phyloP scores from a whole-genome alignment of 768 basidiomycete species.

The Pleurotus giganteus region DNA sequence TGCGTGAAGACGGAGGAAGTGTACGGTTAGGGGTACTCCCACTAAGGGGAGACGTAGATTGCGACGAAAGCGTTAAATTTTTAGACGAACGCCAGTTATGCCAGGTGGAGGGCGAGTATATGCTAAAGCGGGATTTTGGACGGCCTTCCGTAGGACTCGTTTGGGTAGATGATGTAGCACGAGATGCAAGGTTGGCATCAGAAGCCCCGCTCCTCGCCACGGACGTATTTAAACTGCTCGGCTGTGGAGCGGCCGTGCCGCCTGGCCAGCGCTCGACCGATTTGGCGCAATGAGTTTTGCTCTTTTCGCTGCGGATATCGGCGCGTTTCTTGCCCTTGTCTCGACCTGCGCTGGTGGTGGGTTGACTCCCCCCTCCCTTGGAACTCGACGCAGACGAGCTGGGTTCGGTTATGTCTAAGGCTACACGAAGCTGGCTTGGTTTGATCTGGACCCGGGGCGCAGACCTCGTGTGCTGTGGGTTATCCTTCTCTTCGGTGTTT shows the following conservation, averaged over 20 bases:
- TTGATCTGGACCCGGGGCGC: neutral
- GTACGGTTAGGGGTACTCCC: neutral
- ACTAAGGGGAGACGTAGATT: neutral
- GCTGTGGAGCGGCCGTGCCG: conserved; percentile 12
- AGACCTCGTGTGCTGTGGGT: conserved; percentile 1
- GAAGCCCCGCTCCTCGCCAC: neutral
- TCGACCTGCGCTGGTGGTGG: neutral
- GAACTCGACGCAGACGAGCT: neutral
- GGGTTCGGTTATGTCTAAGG: too few relatives aligned
- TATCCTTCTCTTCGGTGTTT: neutral
- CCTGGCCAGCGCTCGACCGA: conserved; percentile 30
- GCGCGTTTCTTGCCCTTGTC: conserved; percentile 28
- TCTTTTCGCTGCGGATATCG: neutral
- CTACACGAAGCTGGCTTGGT: too few relatives aligned
- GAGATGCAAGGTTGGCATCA: conserved; percentile 1
- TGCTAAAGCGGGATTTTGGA: conserved; percentile 25
- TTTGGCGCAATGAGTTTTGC: conserved; percentile 17
- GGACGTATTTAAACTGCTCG: neutral
- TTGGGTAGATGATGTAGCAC: conserved; percentile 12
- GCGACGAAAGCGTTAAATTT: neutral
- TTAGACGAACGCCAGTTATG: conserved; percentile 26
- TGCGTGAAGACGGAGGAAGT: neutral
- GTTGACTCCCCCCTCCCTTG: neutral
- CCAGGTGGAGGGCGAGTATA: conserved; percentile 27
- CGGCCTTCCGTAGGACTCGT: conserved; percentile 18